Evolutionary conservation across 257 asterid genomes (phyloP), one percentile per base, ranked within the genome.

Genomic region (Ocimum tenuiflorum): DNA sequence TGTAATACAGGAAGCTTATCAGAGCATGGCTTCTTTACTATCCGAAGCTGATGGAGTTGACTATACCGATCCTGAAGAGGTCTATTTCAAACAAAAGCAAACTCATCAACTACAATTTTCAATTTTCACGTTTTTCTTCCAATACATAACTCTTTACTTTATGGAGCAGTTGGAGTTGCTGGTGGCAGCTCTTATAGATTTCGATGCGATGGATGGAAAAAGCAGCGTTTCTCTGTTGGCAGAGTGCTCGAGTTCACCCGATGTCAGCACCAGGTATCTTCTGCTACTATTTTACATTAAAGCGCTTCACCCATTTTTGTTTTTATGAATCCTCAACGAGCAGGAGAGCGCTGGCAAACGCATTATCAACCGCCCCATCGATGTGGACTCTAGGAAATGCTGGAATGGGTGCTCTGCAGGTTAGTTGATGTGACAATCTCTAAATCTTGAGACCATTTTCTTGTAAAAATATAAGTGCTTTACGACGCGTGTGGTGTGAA

Each of bases 401-500:
- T 6, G 98, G 98, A 85, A 91, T 91, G 96, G 96, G 98, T 68
- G 98, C 96, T 15, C 82, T 91, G 70, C 95, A 87, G 98, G 98
- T 88, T 27, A 58, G 18, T 24, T 54, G 38, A 45, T 39, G 10
- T 27, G 31, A 27, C 4, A 27, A 4, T 36, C 22, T 0, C 51
- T 14, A 38, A 14, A n/a, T 56, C 67, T 45, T 15, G 22, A 46
- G 3, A 29, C 42, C 22, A 8, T 43, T 53, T 46, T 17, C 53
- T 0, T 55, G 3, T 11, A 41, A 54, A 42, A 6, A 0, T 4
- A 0, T 0, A 22, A 46, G 19, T 10, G 7, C 13, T 29, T 29
- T 31, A 20, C 11, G 13, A 36, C 18, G 6, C 6, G 14, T 6
- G 0, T 62, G 8, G 8, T 36, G 27, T 42, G 39, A 4, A 10